Conservation (phyloP, 2,329 filamentous ascomycete genomes). For the Polytolypa hystricis region DNA sequence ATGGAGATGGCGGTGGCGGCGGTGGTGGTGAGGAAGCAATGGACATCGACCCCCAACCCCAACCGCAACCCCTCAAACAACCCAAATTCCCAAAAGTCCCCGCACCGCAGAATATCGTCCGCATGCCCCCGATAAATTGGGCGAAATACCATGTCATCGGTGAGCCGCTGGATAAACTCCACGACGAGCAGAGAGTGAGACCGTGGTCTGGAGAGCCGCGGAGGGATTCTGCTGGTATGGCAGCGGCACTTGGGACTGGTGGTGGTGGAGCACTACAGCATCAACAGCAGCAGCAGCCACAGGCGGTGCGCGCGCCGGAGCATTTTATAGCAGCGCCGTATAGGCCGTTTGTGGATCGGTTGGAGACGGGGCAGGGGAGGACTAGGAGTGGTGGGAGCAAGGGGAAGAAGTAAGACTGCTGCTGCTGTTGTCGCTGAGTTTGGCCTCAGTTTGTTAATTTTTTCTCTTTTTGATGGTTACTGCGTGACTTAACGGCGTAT, state of each 20-base stretch:
- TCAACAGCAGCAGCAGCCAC: background rate
- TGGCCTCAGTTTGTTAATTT: too few relatives aligned
- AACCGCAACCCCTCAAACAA: too few relatives aligned
- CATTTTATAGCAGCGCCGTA: conserved; percentile 48
- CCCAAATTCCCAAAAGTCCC: conserved; percentile 55
- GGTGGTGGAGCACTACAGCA: too few relatives aligned
- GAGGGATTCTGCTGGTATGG: conserved; percentile 20
- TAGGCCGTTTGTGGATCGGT: conserved; percentile 45
- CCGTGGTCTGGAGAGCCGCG: conserved; percentile 40
- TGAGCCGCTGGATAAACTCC: conserved; percentile 70
- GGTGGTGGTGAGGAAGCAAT: background rate
- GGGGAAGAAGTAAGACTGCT: conserved; percentile 23
- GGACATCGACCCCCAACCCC: conserved; percentile 9
- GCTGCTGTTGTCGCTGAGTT: too few relatives aligned
- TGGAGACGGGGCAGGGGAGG: conserved; percentile 29
- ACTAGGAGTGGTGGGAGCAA: conserved; percentile 22
- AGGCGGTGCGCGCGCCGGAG: conserved; percentile 31
- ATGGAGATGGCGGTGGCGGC: background rate
- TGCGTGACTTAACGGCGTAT: too few relatives aligned
- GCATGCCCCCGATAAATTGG: conserved; percentile 89
- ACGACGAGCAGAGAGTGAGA: conserved; percentile 62
- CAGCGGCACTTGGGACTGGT: too few relatives aligned
- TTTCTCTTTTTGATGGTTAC: too few relatives aligned
- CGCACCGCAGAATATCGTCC: conserved; percentile 66
- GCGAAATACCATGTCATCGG: conserved; percentile 85